A percentile compares a stretch with the other conserved stretches of the same genome.
phyloP scores from a whole-genome alignment of 192 early-diverging fungal genomes.

The Geosiphon pyriformis region DNA sequence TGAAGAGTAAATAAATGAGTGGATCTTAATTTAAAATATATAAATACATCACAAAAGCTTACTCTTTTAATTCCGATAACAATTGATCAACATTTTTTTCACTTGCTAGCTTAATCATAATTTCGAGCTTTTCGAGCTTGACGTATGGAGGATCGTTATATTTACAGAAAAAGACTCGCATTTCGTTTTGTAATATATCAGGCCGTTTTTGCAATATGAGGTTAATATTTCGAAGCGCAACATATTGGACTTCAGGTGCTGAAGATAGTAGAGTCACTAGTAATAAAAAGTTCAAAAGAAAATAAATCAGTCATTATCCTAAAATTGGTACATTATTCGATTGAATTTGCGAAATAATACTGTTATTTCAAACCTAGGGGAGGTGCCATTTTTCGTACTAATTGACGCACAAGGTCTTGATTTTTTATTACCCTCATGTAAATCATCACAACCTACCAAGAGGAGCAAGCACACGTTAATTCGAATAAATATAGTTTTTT shows the following conservation, averaged over 20 bases:
- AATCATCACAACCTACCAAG: slow-evolving; percentile 62
- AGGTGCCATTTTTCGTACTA: slow-evolving; percentile 89
- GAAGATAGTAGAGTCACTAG: slow-evolving; percentile 77
- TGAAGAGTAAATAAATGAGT: slow-evolving; percentile 21
- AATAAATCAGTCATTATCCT: too few species aligned
- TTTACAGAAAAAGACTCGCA: slow-evolving; percentile 96
- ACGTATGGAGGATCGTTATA: slow-evolving; percentile 99
- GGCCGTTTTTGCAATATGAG: slow-evolving; percentile 87
- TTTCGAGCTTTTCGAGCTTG: slow-evolving; percentile 92
- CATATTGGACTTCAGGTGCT: slow-evolving; percentile 94
- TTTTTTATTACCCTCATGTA: slow-evolving; percentile 60
- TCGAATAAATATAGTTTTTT: too few species aligned
- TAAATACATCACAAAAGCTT: slow-evolving; percentile 23
- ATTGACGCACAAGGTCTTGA: slow-evolving; percentile 64
- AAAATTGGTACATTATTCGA: too few species aligned
- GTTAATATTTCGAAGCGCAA: slow-evolving; percentile 94
- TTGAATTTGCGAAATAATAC: too few species aligned
- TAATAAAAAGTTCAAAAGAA: slow-evolving; percentile 12
- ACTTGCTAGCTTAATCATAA: slow-evolving; percentile 84
- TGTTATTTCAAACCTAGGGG: slow-evolving; percentile 69
- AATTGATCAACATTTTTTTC: slow-evolving; percentile 88
- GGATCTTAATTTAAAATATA: background rate
- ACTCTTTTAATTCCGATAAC: slow-evolving; percentile 92
- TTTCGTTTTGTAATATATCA: slow-evolving; percentile 84
- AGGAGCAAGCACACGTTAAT: background rate